phyloP scores from a whole-genome alignment of 208 protist species.

The Trypanosoma cruzi region DNA sequence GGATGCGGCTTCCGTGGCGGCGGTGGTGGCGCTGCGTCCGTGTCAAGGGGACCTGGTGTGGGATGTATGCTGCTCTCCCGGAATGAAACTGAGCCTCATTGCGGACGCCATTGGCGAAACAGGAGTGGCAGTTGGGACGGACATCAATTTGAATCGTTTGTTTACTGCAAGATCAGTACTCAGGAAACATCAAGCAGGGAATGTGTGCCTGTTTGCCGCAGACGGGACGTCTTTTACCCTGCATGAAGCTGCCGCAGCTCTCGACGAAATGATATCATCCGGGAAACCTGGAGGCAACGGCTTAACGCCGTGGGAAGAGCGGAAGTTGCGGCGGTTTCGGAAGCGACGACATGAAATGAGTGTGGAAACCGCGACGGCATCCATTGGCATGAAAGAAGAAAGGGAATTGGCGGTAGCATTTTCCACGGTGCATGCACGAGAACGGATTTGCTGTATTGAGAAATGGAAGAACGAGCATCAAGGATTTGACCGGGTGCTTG shows the following conservation, averaged over 20 bases:
- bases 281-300: conserved; percentile 10
- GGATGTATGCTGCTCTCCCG: conserved; percentile 89
- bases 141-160: conserved; percentile 63
- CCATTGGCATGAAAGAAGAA: not conserved
- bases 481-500: conserved; percentile 82
- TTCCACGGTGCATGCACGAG: not conserved
- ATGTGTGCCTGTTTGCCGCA: conserved; percentile 50
- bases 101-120: conserved; percentile 51
- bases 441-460: not conserved
- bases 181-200: conserved; percentile 32
- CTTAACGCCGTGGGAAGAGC: conserved; percentile 33
- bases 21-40: conserved; percentile 75
- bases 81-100: conserved; percentile 81
- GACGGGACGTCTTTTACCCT: conserved; percentile 42
- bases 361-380: not conserved
- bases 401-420: conserved; percentile 17
- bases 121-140: conserved; percentile 69
- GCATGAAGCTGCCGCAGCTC: conserved; percentile 11
- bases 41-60: conserved; percentile 59
- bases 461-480: not conserved
- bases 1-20: conserved; percentile 86
- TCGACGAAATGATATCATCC: conserved; percentile 20
- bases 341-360: conserved; percentile 18
- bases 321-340: conserved; percentile 12
- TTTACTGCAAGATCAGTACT: conserved; percentile 53